Evolutionary conservation across 2,329 filamentous ascomycete genomes (phyloP).

Genomic region (Ceratocystis albifundus): DNA sequence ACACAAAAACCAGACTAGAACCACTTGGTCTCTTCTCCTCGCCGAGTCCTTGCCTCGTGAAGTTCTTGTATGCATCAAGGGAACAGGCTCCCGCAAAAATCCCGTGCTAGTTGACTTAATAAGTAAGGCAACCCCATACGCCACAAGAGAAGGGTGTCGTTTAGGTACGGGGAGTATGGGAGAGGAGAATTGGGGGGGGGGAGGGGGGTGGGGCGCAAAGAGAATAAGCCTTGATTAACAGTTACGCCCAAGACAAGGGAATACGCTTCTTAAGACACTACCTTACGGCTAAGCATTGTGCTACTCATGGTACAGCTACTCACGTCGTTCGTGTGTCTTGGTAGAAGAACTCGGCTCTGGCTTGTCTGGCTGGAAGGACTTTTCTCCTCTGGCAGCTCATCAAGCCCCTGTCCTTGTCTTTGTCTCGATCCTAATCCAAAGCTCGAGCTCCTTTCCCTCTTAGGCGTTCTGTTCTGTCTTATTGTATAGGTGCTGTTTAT

Average conservation of each 20-base stretch:
- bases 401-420: constrained; percentile 1
- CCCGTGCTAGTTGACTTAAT: not conserved
- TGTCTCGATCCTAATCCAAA: not conserved
- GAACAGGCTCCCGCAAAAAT: not conserved
- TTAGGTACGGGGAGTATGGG: not conserved
- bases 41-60: not conserved
- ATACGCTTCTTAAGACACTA: not conserved
- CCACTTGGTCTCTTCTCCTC: not conserved
- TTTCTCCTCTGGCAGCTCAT: constrained; percentile 5
- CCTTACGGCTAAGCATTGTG: not conserved
- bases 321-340: not conserved
- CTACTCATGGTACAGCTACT: not conserved
- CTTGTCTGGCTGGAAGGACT: not conserved
- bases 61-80: not conserved
- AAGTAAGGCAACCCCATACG: not conserved
- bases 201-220: not conserved
- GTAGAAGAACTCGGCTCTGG: not conserved
- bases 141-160: not conserved
- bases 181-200: not conserved
- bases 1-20: no score
- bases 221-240: not conserved
- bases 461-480: not conserved
- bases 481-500: not conserved
- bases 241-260: not conserved
- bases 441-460: not conserved